phyloP scores from a whole-genome alignment of 2,329 filamentous ascomycete genomes.

The Chaetothyriales sp. region DNA sequence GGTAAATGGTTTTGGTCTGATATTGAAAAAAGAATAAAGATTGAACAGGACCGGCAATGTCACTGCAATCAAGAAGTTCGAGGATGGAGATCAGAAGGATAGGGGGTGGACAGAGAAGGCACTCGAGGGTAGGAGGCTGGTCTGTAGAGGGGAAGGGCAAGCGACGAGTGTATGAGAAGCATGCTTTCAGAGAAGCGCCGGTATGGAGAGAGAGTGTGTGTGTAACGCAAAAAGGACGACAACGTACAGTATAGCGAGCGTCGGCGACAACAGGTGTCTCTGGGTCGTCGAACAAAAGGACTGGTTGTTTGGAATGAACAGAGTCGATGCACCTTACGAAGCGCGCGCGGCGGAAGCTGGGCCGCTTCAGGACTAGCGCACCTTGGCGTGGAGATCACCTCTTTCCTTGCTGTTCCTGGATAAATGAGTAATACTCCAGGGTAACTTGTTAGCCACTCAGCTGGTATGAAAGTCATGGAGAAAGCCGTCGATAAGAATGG shows the following conservation, averaged over 20 bases:
- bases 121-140: background rate
- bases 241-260: background rate
- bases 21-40: background rate
- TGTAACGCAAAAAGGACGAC: background rate
- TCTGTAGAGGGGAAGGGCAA: background rate
- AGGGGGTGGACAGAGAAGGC: background rate
- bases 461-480: no score
- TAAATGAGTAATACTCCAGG: no score
- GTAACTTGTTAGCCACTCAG: no score
- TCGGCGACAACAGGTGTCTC: background rate
- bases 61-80: background rate
- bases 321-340: background rate
- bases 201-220: background rate
- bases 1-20: slow-evolving; percentile 2
- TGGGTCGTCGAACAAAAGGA: background rate
- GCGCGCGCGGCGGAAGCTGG: background rate
- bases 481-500: no score
- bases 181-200: background rate
- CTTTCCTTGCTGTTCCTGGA: no score
- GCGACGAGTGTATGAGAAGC: background rate
- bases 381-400: background rate
- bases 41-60: background rate
- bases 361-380: background rate
- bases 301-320: background rate
- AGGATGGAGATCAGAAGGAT: background rate